Evolutionary conservation across 768 basidiomycete species (phyloP).

Genomic region (Termitomyces sp.): DNA sequence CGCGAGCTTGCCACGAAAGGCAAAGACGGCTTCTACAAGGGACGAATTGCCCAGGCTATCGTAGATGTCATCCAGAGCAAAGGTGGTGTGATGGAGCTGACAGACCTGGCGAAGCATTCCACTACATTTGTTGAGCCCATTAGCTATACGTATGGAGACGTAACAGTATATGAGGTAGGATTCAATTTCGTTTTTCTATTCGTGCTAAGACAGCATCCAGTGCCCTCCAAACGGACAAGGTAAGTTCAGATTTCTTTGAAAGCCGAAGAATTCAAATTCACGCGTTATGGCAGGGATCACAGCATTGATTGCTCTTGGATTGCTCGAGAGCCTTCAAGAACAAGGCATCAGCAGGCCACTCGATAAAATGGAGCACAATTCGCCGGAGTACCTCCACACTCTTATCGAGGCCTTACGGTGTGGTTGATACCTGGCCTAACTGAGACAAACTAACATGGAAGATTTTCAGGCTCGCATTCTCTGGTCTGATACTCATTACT

Average conservation of each 20-base stretch:
- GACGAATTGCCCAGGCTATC: constrained; percentile 83
- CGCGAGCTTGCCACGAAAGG: constrained; percentile 73
- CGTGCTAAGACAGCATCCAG: constrained; percentile 20
- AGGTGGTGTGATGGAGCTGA: constrained; percentile 91
- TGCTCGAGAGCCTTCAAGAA: constrained; percentile 81
- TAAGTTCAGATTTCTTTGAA: constrained; percentile 1
- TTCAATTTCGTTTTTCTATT: background rate
- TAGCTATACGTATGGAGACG: constrained; percentile 81
- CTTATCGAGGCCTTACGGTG: constrained; percentile 83
- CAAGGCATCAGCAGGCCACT: constrained; percentile 66
- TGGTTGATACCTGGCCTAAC: constrained; percentile 14
- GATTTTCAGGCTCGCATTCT: constrained; percentile 55
- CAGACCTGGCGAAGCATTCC: constrained; percentile 84
- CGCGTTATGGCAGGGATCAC: constrained; percentile 56
- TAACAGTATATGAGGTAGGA: constrained; percentile 87
- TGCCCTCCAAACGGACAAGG: constrained; percentile 98
- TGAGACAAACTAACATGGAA: background rate
- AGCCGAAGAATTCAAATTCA: background rate
- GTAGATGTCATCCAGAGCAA: constrained; percentile 79
- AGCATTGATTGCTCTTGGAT: constrained; percentile 87
- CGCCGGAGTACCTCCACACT: constrained; percentile 80
- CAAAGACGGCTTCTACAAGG: constrained; percentile 92
- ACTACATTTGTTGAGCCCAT: constrained; percentile 85
- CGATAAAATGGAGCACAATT: constrained; percentile 84
- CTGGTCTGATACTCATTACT: constrained; percentile 41